A percentile compares a stretch with the other conserved stretches of the same genome.
Evolutionary conservation across 202 grass and related monocot genomes (phyloP).

Genomic region (Digitaria exilis): DNA sequence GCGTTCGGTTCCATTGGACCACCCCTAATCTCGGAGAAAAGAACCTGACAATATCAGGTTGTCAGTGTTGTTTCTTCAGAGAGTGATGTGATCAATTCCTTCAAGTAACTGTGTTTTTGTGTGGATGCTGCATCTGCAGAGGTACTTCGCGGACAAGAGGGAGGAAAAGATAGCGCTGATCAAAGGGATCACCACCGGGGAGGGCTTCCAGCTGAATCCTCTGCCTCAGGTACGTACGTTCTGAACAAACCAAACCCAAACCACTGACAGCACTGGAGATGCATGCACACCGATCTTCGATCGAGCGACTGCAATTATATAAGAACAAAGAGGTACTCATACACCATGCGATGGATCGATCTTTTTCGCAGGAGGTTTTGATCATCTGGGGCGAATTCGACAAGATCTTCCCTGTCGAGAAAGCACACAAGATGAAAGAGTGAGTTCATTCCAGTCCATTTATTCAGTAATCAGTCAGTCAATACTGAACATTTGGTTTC

Average conservation of each 20-base stretch:
- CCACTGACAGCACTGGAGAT: background rate
- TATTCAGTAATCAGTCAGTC: background rate
- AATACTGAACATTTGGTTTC: background rate
- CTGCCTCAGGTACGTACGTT: constrained; percentile 44
- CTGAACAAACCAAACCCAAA: background rate
- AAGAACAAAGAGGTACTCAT: too few species aligned
- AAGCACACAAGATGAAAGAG: constrained; percentile 66
- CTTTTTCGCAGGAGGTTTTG: constrained; percentile 54
- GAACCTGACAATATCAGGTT: background rate
- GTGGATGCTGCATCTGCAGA: constrained; percentile 22
- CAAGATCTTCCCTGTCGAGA: constrained; percentile 66
- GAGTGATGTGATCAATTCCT: background rate
- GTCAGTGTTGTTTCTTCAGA: background rate
- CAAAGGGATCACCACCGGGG: constrained; percentile 41
- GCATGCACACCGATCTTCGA: background rate
- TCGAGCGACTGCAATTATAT: too few species aligned
- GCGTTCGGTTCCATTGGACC: background rate
- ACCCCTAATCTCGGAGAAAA: too few species aligned
- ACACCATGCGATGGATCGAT: background rate
- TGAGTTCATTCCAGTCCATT: constrained; percentile 28
- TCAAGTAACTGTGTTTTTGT: background rate
- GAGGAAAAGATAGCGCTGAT: constrained; percentile 62
- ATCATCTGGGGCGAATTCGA: constrained; percentile 86
- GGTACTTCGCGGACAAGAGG: constrained; percentile 40
- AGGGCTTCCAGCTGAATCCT: constrained; percentile 50